These are phyloP conservation scores for Gracilariopsis chorda DNA, from an alignment of 23 red algal species.

Conservation along the genomic window DNA sequence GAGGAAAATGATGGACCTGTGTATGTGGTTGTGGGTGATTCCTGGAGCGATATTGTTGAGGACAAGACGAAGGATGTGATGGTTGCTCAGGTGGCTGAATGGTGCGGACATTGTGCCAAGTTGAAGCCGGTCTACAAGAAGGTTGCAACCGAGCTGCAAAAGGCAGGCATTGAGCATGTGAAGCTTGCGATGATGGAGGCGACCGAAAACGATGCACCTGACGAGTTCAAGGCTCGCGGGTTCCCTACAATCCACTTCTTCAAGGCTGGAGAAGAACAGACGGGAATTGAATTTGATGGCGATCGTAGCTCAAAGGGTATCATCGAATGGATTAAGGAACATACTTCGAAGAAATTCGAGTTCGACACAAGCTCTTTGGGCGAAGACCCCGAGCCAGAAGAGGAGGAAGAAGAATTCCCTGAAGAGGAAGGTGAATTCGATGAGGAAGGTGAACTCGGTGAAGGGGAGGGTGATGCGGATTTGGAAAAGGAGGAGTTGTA, in stretches of 20 bases:
- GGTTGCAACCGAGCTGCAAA: constrained; percentile 73
- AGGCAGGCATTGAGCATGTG: constrained; percentile 65
- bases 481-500: constrained; percentile 26
- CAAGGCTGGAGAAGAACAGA: constrained; percentile 74
- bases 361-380: constrained; percentile 44
- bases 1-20: constrained; percentile 68
- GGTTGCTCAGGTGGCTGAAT: constrained; percentile 87
- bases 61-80: constrained; percentile 86
- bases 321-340: constrained; percentile 73
- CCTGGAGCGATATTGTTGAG: constrained; percentile 70
- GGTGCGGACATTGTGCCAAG: constrained; percentile 90
- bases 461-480: not conserved
- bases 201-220: constrained; percentile 93
- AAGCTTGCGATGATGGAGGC: constrained; percentile 93
- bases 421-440: constrained; percentile 50
- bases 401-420: constrained; percentile 38
- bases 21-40: constrained; percentile 85
- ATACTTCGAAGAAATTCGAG: constrained; percentile 71
- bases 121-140: constrained; percentile 68
- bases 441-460: not conserved
- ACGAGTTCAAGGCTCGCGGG: constrained; percentile 80
- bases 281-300: constrained; percentile 75
- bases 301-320: constrained; percentile 70
- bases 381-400: constrained; percentile 63
- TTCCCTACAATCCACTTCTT: constrained; percentile 97